Percentiles rank a stretch among this genome's conserved stretches.
Evolutionary conservation across 192 early-diverging fungal genomes (phyloP).

Genomic region (Podila epigama): DNA sequence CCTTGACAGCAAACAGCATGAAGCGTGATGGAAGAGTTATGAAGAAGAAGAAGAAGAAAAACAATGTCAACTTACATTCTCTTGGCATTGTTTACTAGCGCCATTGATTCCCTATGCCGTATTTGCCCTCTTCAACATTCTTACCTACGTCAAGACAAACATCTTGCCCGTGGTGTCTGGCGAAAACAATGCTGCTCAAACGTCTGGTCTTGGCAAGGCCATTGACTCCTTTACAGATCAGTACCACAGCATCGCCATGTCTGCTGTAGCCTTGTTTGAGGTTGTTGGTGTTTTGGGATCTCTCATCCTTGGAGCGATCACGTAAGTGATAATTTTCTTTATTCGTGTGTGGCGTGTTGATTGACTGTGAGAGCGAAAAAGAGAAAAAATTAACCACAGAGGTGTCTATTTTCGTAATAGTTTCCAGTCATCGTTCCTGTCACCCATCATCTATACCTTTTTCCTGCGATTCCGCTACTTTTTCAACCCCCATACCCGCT

Average conservation of each 20-base stretch:
- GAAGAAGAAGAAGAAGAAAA: background rate
- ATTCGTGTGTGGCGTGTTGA: background rate
- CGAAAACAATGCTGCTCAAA: conserved; percentile 35
- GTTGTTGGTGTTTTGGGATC: conserved; percentile 73
- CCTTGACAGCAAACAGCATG: background rate
- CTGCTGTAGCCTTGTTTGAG: conserved; percentile 71
- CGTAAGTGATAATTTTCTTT: conserved; percentile 43
- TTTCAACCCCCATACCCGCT: conserved; percentile 62
- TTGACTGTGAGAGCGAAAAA: background rate
- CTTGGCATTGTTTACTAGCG: conserved; percentile 46
- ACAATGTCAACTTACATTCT: background rate
- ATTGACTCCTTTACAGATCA: conserved; percentile 62
- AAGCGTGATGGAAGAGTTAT: background rate
- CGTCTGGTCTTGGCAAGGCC: conserved; percentile 52
- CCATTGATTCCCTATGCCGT: conserved; percentile 76
- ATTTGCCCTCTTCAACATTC: conserved; percentile 80
- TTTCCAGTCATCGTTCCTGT: conserved; percentile 58
- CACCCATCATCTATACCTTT: conserved; percentile 69
- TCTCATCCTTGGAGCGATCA: conserved; percentile 59
- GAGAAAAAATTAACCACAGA: background rate
- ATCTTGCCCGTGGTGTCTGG: conserved; percentile 67
- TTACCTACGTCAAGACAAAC: conserved; percentile 75
- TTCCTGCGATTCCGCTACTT: conserved; percentile 80
- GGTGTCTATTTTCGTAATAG: conserved; percentile 9
- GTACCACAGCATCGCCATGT: conserved; percentile 71